Conservation (phyloP, 306 rosid species). For the Astragalus membranaceus region DNA sequence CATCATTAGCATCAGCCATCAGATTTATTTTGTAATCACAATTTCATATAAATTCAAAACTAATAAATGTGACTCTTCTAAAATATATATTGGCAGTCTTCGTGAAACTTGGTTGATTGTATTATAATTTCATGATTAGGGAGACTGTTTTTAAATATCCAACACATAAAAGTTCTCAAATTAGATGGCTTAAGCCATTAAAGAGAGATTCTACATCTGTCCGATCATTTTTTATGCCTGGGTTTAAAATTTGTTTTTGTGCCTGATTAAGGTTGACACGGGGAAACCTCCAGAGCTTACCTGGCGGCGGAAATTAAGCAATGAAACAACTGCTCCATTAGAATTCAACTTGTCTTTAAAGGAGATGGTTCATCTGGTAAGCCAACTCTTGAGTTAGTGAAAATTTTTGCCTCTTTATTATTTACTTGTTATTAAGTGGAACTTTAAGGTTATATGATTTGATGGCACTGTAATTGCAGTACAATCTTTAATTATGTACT, state of each 20-base stretch:
- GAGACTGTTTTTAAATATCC: too few species aligned
- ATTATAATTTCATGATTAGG: not conserved
- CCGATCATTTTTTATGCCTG: not conserved
- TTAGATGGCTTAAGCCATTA: not conserved
- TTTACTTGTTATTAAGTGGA: not conserved
- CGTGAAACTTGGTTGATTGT: not conserved
- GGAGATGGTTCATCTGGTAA: slow-evolving; percentile 69
- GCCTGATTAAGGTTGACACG: slow-evolving; percentile 44
- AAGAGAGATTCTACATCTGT: not conserved
- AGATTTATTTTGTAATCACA: not conserved
- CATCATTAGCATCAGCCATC: not conserved
- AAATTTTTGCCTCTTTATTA: not conserved
- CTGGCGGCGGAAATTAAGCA: slow-evolving; percentile 70
- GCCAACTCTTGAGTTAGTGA: not conserved
- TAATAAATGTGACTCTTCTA: not conserved
- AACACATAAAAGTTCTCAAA: too few species aligned
- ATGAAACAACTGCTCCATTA: slow-evolving; percentile 23
- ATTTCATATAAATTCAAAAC: not conserved
- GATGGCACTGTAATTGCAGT: not conserved
- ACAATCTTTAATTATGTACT: not conserved
- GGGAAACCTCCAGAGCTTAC: slow-evolving; percentile 58
- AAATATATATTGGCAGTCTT: not conserved
- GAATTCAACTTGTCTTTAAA: slow-evolving; percentile 41
- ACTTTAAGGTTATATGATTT: not conserved
- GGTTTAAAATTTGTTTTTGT: slow-evolving; percentile 1